Base-by-base conservation (phyloP, 75 land plant genomes). In the Picea sitchensis region DNA sequence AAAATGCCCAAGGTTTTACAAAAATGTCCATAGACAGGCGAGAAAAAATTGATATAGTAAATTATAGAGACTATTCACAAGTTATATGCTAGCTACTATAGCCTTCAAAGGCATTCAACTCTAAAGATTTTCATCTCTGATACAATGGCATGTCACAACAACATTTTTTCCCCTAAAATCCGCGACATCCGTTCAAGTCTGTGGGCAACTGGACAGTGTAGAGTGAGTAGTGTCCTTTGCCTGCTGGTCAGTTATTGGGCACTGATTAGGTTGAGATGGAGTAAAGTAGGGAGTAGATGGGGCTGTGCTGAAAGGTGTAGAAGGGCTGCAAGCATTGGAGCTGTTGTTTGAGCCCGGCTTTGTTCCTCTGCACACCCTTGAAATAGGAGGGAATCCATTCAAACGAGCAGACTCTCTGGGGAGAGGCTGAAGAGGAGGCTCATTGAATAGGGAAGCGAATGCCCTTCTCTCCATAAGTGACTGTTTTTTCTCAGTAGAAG, bases 291-390 rank as follows among this genome's bases (percentile, higher is more conserved):
- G 54, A 38, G 73, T 69, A 41, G 73, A 69, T 41, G 73, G 73
- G 14, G 73, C 54, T 69, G 73, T 69, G 7, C 3, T 69, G 73
- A 69, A 69, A 69, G 69, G 69, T 65, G 69, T 65, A 14, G 69
- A 65, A 65, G 73, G 73, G 47, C 73, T 69, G 73, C 51, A 5
- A 17, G 3, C 23, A 69, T 41, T 69, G 54, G 73, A 69, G 41
- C 54, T 69, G 54, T 7, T 69, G n/a, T 18, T 69, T 69, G 73
- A 69, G 54, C 11, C 47, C 9, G 73, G 51, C 54, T 20, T 69
- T 17, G 51, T 69, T 36, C 73, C 54, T 38, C 8, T 41, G 47
- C 23, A 41, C 18, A 69, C 7, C 69, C 41, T 65, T 65, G 69
- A 41, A 36, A 1, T 32, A 4, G 41, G 41, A 14, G 69, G 18